These are phyloP conservation scores for Brasenia schreberi DNA, from an alignment of 164 flowering plant species.

Conservation along the genomic window DNA sequence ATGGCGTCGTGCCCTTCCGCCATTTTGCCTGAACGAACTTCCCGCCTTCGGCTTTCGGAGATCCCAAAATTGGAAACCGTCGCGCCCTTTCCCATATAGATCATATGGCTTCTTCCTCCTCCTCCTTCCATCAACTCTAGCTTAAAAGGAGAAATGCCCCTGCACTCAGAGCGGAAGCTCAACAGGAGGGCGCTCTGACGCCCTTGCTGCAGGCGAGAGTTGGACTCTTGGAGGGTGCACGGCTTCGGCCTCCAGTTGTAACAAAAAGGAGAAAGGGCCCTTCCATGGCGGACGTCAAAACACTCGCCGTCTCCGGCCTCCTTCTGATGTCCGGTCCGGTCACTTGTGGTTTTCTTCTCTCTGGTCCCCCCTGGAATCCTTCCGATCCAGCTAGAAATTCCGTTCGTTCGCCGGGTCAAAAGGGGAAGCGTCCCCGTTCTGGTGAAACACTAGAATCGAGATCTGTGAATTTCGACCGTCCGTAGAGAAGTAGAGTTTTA, in stretches of 20 bases:
- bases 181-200: no score
- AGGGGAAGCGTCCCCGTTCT: not conserved
- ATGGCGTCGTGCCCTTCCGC: not conserved
- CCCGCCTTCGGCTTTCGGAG: not conserved
- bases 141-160: no score
- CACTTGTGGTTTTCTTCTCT: constrained; percentile 27
- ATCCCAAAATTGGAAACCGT: not conserved
- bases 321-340: constrained; percentile 35
- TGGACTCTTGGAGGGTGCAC: not conserved
- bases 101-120: not conserved
- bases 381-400: constrained; percentile 5
- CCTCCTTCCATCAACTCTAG: not conserved
- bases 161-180: no score
- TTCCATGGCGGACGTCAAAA: constrained; percentile 13
- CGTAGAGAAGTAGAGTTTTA: constrained; percentile 18
- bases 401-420: not conserved
- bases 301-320: constrained; percentile 39
- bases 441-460: not conserved
- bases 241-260: no score
- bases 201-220: not conserved
- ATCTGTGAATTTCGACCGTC: not conserved
- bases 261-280: not conserved
- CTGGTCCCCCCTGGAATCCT: constrained; percentile 1
- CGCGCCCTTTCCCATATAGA: not conserved
- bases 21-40: not conserved